Base-by-base conservation (phyloP, 2,329 filamentous ascomycete species). In the Xylariaceae sp. region DNA sequence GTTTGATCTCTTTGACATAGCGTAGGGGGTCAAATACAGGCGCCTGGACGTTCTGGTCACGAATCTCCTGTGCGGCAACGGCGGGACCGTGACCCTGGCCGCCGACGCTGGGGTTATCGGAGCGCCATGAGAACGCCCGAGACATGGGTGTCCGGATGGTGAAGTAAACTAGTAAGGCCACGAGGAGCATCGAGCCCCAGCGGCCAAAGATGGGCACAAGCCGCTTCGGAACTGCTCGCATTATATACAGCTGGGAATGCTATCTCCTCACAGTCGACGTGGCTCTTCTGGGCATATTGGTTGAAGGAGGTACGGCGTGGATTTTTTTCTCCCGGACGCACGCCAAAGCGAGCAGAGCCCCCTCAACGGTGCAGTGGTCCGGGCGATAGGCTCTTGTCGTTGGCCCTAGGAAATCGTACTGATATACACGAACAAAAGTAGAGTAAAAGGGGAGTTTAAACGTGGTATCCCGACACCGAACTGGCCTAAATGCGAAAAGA, bases 1-100 rank as follows among this genome's bases (percentile, higher is more conserved):
- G 68, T 54, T 73, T 74, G 55, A 67, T 69, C 19, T 65, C 64
- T 35, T 70, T 71, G 2, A 60, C 52, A 27, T 65, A 62, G 42
- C 43, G 45, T 29, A 42, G 11, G 11, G 49, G 34, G 3, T 51
- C 60, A 2, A 54, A 61, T 19, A 61, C 51, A 27, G 63, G 64
- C 11, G 27, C 47, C 47, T 65, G 62, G 6, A 49, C 40, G 6
- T 63, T 63, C 52, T 65, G 60, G 11, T 62, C 58, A 8, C 53
- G 63, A 30, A 58, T 51, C 5, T 26, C 60, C 55, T 61, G 59
- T 4, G 54, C 59, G 4, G 57, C 60, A 19, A 47, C 59, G 1
- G 61, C 62, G n/a, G 61, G 55, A n/a, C 49, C 58, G 19, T 42
- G 32, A 11, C 34, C 26, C 3, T 43, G 19, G 35, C 47, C 47